Conservation (phyloP, 495 filamentous ascomycete genomes). For the Penicillium pancosmium region DNA sequence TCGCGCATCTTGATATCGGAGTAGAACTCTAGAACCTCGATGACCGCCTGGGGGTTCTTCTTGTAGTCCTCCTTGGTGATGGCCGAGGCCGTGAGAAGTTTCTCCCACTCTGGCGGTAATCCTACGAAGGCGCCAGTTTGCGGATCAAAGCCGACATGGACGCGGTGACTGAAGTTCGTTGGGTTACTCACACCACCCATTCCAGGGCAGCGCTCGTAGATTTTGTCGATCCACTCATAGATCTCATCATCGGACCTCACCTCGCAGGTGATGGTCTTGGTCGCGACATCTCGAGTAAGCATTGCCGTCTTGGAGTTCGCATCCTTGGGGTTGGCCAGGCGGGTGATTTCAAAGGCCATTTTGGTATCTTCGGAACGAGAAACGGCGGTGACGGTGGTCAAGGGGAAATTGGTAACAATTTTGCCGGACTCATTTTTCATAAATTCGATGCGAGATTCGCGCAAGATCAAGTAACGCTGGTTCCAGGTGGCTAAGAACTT, state of each 20-base stretch:
- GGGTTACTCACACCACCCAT: constrained; percentile 99
- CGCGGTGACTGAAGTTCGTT: constrained; percentile 93
- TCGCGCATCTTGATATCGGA: constrained; percentile 88
- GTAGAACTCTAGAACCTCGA: constrained; percentile 97
- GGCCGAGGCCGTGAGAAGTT: constrained; percentile 88
- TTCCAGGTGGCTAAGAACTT: constrained; percentile 87
- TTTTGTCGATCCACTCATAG: constrained; percentile 97
- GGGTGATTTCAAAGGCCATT: constrained; percentile 88
- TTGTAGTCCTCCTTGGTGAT: constrained; percentile 98
- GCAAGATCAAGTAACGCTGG: constrained; percentile 82
- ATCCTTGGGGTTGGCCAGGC: constrained; percentile 65
- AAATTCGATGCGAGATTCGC: constrained; percentile 88
- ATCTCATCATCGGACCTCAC: constrained; percentile 94
- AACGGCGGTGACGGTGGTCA: constrained; percentile 84
- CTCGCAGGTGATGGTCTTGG: constrained; percentile 80
- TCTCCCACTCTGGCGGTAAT: constrained; percentile 93
- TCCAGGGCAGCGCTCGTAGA: constrained; percentile 92
- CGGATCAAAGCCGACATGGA: constrained; percentile 97
- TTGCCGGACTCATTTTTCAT: constrained; percentile 87
- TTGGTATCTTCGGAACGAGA: constrained; percentile 83
- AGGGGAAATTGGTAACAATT: constrained; percentile 72
- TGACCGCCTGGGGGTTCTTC: constrained; percentile 96
- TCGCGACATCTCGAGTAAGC: constrained; percentile 71
- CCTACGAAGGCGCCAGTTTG: constrained; percentile 91
- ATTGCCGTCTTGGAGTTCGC: constrained; percentile 60